Evolutionary conservation across 2,329 filamentous ascomycete genomes (phyloP).

Genomic region (Ustulina deusta): DNA sequence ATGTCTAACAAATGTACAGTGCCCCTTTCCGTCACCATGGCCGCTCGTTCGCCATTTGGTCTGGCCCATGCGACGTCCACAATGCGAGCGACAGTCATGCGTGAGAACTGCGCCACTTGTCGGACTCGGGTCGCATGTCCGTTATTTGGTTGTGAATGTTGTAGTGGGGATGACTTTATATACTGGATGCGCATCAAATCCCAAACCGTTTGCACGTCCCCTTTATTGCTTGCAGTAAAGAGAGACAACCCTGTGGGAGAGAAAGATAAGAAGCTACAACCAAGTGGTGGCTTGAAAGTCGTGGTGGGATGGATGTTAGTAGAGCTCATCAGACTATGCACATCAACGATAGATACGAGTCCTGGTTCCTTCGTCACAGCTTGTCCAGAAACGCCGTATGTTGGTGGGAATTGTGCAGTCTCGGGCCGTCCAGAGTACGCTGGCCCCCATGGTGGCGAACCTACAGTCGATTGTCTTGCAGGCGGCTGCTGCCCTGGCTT

Average conservation of each 20-base stretch:
- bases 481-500: conserved; percentile 65
- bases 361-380: conserved; percentile 73
- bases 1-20: conserved; percentile 94
- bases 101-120: conserved; percentile 87
- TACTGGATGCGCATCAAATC: conserved; percentile 76
- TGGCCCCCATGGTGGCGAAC: conserved; percentile 62
- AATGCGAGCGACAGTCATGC: conserved; percentile 91
- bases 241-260: conserved; percentile 78
- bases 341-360: conserved; percentile 79
- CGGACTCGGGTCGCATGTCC: conserved; percentile 72
- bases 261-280: conserved; percentile 85
- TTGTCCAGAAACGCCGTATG: conserved; percentile 73
- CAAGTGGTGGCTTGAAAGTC: conserved; percentile 77
- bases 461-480: conserved; percentile 57
- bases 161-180: conserved; percentile 71
- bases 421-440: conserved; percentile 62
- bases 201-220: conserved; percentile 87
- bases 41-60: conserved; percentile 83
- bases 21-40: conserved; percentile 93
- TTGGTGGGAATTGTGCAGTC: conserved; percentile 75
- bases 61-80: conserved; percentile 90
- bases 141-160: conserved; percentile 62
- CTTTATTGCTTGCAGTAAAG: conserved; percentile 84
- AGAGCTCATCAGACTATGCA: conserved; percentile 68
- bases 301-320: conserved; percentile 71